phyloP scores from a whole-genome alignment of 2,329 filamentous ascomycete species.

The Lasiodiplodia hormozganensis region DNA sequence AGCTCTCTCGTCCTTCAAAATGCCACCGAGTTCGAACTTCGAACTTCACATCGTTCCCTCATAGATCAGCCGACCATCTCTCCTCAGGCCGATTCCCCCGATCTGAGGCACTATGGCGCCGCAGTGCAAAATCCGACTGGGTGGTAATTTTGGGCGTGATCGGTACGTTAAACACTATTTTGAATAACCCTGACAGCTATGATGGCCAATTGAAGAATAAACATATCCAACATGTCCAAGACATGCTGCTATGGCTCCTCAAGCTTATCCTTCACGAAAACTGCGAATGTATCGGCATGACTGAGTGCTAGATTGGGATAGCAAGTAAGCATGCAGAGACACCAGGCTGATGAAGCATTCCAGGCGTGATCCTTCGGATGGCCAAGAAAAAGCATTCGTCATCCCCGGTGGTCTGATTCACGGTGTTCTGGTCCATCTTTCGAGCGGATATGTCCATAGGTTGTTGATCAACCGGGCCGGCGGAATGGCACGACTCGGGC shows the following conservation, averaged over 20 bases:
- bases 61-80: background rate
- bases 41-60: no score
- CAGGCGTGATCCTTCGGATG: background rate
- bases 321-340: background rate
- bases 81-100: background rate
- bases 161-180: background rate
- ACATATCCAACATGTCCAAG: background rate
- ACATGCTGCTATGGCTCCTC: background rate
- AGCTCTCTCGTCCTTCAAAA: background rate
- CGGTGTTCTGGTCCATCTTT: background rate
- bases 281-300: background rate
- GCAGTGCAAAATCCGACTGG: background rate
- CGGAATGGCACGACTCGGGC: background rate
- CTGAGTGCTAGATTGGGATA: background rate
- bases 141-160: background rate
- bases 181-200: background rate
- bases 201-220: background rate
- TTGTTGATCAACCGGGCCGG: background rate
- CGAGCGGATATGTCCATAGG: background rate
- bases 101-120: background rate
- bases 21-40: background rate
- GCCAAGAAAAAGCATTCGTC: background rate
- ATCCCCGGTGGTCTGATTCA: no score
- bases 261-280: background rate
- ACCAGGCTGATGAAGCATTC: background rate